Evolutionary conservation across 1,139 yeast species (phyloP).

Genomic region (Tardiomyces digboiensis): DNA sequence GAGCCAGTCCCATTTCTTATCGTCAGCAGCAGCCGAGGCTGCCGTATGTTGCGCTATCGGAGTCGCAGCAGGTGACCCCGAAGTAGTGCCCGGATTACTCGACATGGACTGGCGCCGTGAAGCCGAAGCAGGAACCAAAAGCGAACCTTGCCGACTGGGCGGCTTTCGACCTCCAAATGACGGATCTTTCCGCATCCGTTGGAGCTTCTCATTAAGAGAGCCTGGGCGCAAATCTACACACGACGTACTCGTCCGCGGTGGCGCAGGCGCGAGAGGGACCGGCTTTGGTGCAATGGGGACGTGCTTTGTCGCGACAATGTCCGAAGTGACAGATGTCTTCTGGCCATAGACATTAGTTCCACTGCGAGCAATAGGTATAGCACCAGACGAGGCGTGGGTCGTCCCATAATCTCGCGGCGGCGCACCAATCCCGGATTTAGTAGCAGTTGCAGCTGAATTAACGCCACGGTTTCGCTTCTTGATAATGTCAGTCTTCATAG

Average conservation of each 20-base stretch:
- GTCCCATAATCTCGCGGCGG: too few species aligned
- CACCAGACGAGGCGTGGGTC: background rate
- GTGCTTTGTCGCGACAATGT: constrained; percentile 5
- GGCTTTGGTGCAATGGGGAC: constrained; percentile 22
- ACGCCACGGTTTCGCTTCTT: constrained; percentile 45
- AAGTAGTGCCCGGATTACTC: background rate
- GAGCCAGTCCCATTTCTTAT: constrained; percentile 22
- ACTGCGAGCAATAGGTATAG: background rate
- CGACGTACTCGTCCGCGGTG: background rate
- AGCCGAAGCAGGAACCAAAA: background rate
- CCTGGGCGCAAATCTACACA: background rate
- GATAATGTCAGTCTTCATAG: constrained; percentile 86
- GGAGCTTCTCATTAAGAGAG: background rate
- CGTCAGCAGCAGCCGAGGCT: constrained; percentile 11
- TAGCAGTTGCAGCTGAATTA: too few species aligned
- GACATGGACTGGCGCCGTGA: background rate
- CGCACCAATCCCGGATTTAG: too few species aligned
- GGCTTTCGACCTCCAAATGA: background rate
- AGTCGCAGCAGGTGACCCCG: background rate
- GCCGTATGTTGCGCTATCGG: too few species aligned
- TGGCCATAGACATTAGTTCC: background rate
- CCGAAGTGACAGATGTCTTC: background rate
- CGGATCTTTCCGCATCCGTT: background rate
- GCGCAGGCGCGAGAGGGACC: constrained; percentile 2
- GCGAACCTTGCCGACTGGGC: background rate